A percentile compares a stretch with the other conserved stretches of the same genome.
Conservation (phyloP, 2,329 filamentous ascomycete genomes). For the Botrytis aclada region DNA sequence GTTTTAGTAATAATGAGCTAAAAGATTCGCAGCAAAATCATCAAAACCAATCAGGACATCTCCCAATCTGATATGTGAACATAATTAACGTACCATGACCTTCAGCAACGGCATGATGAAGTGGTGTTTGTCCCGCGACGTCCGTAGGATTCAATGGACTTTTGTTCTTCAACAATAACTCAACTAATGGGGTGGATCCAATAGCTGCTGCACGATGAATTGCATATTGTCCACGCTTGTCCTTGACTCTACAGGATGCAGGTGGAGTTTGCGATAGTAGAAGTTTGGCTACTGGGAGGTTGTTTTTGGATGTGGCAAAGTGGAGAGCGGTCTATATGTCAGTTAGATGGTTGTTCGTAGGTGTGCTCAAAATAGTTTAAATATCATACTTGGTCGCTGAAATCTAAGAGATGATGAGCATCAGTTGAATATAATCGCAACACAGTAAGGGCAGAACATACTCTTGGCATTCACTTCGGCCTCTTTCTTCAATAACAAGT, state of each 20-base stretch:
- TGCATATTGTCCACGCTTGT: slow-evolving; percentile 83
- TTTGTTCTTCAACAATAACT: slow-evolving; percentile 69
- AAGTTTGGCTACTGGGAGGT: slow-evolving; percentile 74
- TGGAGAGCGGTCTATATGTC: slow-evolving; percentile 73
- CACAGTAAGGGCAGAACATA: slow-evolving; percentile 36
- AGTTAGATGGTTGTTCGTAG: slow-evolving; percentile 9
- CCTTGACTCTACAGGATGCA: slow-evolving; percentile 75
- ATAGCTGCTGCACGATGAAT: slow-evolving; percentile 89
- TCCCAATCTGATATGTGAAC: not conserved
- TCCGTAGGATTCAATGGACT: slow-evolving; percentile 86
- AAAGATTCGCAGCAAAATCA: not conserved
- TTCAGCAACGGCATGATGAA: slow-evolving; percentile 84
- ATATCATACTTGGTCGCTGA: slow-evolving; percentile 58
- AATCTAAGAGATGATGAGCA: slow-evolving; percentile 45
- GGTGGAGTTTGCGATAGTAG: slow-evolving; percentile 68
- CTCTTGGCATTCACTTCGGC: slow-evolving; percentile 75
- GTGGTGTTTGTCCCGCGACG: slow-evolving; percentile 75
- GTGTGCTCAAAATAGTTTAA: not conserved
- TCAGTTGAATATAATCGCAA: not conserved
- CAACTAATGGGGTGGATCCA: slow-evolving; percentile 84
- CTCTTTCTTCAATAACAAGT: slow-evolving; percentile 63
- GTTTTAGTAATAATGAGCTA: not conserved
- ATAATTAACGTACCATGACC: slow-evolving; percentile 54
- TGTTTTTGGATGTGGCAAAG: slow-evolving; percentile 86
- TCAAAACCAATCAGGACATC: too few relatives aligned